Conservation (phyloP, 2,329 filamentous ascomycete genomes). For the Colletotrichum salicis region DNA sequence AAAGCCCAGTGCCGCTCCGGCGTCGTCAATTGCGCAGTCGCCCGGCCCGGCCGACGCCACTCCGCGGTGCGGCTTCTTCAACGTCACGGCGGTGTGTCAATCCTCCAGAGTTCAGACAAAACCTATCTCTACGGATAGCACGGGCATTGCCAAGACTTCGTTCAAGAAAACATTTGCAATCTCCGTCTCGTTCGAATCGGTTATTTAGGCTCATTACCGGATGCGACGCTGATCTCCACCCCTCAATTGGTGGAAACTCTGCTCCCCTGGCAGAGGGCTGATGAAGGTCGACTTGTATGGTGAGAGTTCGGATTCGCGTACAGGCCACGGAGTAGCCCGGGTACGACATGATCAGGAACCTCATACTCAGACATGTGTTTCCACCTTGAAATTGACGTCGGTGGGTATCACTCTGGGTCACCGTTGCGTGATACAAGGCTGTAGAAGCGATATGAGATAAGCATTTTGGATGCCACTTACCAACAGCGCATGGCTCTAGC, state of each 20-base stretch:
- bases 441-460: background rate
- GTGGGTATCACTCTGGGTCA: too few relatives aligned
- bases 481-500: background rate
- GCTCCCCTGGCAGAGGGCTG: background rate
- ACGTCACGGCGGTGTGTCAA: background rate
- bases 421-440: constrained; percentile 9
- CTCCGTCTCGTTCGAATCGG: background rate
- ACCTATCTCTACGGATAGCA: background rate
- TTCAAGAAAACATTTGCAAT: background rate
- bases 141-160: background rate
- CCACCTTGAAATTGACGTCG: too few relatives aligned
- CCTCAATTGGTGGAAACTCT: background rate
- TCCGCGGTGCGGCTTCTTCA: background rate
- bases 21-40: background rate
- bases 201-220: background rate
- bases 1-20: too few relatives aligned
- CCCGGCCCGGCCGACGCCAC: background rate
- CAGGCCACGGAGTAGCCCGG: background rate
- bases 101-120: background rate
- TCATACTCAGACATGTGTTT: too few relatives aligned
- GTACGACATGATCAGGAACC: background rate
- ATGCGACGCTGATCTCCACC: background rate
- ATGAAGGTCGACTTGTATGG: background rate
- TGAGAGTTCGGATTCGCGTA: background rate
- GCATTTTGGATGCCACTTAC: background rate